These are phyloP conservation scores for Gautieria morchelliformis DNA, from an alignment of 768 basidiomycete genomes.

Conservation along the genomic window DNA sequence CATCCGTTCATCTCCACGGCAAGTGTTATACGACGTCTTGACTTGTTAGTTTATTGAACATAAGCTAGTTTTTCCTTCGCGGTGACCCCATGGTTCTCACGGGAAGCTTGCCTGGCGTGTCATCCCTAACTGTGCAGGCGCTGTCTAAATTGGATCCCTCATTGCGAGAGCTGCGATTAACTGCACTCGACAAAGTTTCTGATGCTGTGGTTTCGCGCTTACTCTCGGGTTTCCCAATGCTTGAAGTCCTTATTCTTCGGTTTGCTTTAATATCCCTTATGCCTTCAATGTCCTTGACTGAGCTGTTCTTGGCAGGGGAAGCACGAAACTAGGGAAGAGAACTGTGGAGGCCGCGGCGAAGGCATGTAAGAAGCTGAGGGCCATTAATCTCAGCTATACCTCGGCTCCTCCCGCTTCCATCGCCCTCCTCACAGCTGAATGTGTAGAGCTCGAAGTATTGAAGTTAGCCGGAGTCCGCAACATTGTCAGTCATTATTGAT, in stretches of 20 bases:
- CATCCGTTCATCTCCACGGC: slow-evolving; percentile 51
- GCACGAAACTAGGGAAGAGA: slow-evolving; percentile 43
- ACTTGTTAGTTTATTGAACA: not conserved
- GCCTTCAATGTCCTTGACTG: not conserved
- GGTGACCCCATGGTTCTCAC: slow-evolving; percentile 40
- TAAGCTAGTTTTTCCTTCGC: slow-evolving; percentile 45
- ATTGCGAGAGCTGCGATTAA: slow-evolving; percentile 41
- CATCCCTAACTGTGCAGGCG: slow-evolving; percentile 37
- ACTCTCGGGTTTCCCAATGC: slow-evolving; percentile 32
- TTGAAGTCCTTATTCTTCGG: slow-evolving; percentile 47
- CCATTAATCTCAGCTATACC: slow-evolving; percentile 55
- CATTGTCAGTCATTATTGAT: slow-evolving; percentile 35
- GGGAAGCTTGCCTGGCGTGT: slow-evolving; percentile 43
- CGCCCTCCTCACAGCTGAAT: slow-evolving; percentile 31
- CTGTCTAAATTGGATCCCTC: slow-evolving; percentile 27
- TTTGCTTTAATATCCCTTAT: slow-evolving; percentile 19
- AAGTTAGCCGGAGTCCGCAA: slow-evolving; percentile 55
- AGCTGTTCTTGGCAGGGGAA: slow-evolving; percentile 34
- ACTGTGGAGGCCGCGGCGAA: slow-evolving; percentile 35
- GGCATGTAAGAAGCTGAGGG: slow-evolving; percentile 32
- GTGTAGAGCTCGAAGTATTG: slow-evolving; percentile 38
- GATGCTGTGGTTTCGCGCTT: slow-evolving; percentile 44
- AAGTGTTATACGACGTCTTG: slow-evolving; percentile 11
- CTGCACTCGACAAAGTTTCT: slow-evolving; percentile 40
- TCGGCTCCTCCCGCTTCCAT: slow-evolving; percentile 40